Conservation (phyloP, 768 basidiomycete genomes). For the Tulasnella sp. region DNA sequence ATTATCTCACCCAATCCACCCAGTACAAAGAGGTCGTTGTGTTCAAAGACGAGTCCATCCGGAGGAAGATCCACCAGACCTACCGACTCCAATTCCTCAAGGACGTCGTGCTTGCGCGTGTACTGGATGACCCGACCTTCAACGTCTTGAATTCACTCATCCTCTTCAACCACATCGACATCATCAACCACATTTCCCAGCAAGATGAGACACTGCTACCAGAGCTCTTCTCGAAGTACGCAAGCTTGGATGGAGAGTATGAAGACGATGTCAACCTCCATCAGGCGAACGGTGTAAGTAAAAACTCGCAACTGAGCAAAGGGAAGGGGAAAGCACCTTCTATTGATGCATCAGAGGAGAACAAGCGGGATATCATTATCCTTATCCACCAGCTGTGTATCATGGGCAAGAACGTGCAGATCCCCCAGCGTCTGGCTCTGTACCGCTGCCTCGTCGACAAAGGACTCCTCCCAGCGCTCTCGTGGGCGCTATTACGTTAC, state of each 20-base stretch:
- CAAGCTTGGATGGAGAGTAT: slow-evolving; percentile 22
- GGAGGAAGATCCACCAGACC: slow-evolving; percentile 89
- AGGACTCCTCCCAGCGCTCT: slow-evolving; percentile 80
- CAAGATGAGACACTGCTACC: slow-evolving; percentile 61
- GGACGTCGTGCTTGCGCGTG: slow-evolving; percentile 92
- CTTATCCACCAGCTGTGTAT: slow-evolving; percentile 86
- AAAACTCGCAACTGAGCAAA: slow-evolving; percentile 9
- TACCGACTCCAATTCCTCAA: slow-evolving; percentile 96
- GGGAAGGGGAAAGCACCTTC: slow-evolving; percentile 17
- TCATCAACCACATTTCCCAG: slow-evolving; percentile 83
- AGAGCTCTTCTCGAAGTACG: slow-evolving; percentile 66
- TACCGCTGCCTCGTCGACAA: slow-evolving; percentile 82
- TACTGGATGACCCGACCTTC: slow-evolving; percentile 92
- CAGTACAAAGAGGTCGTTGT: slow-evolving; percentile 82
- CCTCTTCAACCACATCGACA: slow-evolving; percentile 98
- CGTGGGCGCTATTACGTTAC: slow-evolving; percentile 71
- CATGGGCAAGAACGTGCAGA: slow-evolving; percentile 95
- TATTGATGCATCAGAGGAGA: not conserved
- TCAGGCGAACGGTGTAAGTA: not conserved
- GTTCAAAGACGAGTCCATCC: slow-evolving; percentile 62
- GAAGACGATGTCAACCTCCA: not conserved
- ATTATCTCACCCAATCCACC: slow-evolving; percentile 74
- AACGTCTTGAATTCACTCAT: slow-evolving; percentile 94
- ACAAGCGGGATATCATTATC: slow-evolving; percentile 66
- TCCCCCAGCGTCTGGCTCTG: slow-evolving; percentile 70